A percentile compares a stretch with the other conserved stretches of the same genome.
These are phyloP conservation scores for Diaporthe humulicola DNA, from an alignment of 2,329 filamentous ascomycete genomes.

Conservation along the genomic window DNA sequence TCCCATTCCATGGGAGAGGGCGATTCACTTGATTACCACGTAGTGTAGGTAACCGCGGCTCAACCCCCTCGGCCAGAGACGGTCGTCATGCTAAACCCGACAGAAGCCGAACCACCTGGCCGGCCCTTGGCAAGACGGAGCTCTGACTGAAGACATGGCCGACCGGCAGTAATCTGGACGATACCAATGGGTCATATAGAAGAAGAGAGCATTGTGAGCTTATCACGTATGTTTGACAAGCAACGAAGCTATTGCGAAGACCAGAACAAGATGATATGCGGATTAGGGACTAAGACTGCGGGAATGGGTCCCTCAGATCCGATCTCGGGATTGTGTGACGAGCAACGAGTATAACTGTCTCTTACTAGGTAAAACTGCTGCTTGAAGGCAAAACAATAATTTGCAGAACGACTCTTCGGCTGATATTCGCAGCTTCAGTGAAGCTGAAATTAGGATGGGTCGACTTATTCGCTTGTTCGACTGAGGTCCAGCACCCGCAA, in stretches of 20 bases:
- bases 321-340: constrained; percentile 3
- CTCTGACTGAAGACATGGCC: not conserved
- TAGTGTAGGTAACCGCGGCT: constrained; percentile 15
- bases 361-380: not conserved
- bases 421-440: not conserved
- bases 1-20: not conserved
- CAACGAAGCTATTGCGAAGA: not conserved
- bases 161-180: not conserved
- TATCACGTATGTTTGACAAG: not conserved
- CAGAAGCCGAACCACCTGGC: constrained; percentile 35
- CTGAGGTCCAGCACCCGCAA: not conserved
- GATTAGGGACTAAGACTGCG: not conserved
- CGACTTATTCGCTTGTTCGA: not conserved
- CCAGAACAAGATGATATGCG: not conserved
- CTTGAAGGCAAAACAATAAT: too few species aligned
- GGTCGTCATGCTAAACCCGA: constrained; percentile 37
- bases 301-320: not conserved
- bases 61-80: constrained; percentile 18
- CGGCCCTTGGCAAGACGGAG: not conserved
- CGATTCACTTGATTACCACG: not conserved
- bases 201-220: not conserved
- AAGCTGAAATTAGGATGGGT: constrained; percentile 1
- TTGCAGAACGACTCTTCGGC: not conserved
- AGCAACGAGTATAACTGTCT: not conserved
- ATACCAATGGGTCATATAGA: not conserved